These are phyloP conservation scores for Hamigera avellanea DNA, from an alignment of 495 filamentous ascomycete genomes.

Conservation along the genomic window DNA sequence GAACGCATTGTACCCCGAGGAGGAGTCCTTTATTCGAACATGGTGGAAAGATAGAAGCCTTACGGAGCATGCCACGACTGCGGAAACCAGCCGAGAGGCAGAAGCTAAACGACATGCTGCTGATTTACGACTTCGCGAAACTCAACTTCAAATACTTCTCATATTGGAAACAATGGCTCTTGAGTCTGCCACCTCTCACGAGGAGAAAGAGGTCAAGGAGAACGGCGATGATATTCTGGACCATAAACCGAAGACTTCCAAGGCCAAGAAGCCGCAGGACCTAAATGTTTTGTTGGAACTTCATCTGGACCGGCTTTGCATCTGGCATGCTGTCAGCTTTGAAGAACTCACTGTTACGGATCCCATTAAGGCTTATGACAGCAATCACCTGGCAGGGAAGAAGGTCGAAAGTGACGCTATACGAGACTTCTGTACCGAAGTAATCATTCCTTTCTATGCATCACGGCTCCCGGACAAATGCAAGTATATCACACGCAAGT, in stretches of 20 bases:
- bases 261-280: slow-evolving; percentile 43
- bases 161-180: slow-evolving; percentile 80
- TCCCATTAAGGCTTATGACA: slow-evolving; percentile 17
- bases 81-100: slow-evolving; percentile 38
- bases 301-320: slow-evolving; percentile 81
- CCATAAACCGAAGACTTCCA: slow-evolving; percentile 25
- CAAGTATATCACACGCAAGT: slow-evolving; percentile 68
- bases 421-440: slow-evolving; percentile 78
- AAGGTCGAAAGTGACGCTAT: slow-evolving; percentile 45
- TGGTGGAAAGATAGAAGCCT: slow-evolving; percentile 61
- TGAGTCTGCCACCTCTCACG: slow-evolving; percentile 32
- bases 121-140: slow-evolving; percentile 62
- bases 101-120: slow-evolving; percentile 46
- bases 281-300: slow-evolving; percentile 62
- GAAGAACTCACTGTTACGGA: slow-evolving; percentile 33
- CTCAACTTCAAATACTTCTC: slow-evolving; percentile 81
- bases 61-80: slow-evolving; percentile 18
- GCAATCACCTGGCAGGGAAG: slow-evolving; percentile 26
- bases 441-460: slow-evolving; percentile 87
- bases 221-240: slow-evolving; percentile 18
- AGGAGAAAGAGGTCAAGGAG: slow-evolving; percentile 11
- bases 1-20: slow-evolving; percentile 64
- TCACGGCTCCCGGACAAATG: slow-evolving; percentile 74
- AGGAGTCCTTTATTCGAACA: slow-evolving; percentile 59
- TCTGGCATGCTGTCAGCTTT: slow-evolving; percentile 76